phyloP scores from a whole-genome alignment of 1,284 basidiomycete species.

The Hymenochaete sp. region DNA sequence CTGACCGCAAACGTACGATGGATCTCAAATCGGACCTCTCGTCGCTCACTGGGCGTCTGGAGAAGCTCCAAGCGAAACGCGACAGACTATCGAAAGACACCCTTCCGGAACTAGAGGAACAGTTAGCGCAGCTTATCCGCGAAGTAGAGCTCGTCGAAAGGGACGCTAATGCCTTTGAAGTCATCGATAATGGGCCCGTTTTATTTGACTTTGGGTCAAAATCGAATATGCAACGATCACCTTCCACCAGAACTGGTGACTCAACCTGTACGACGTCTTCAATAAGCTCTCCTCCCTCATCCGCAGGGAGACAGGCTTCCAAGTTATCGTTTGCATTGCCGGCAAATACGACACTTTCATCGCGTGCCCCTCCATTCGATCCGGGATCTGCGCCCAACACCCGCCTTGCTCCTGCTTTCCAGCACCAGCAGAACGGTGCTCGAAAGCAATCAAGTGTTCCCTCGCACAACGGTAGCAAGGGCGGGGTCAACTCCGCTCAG shows the following conservation, averaged over 20 bases:
- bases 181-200: slow-evolving; percentile 16
- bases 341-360: slow-evolving; percentile 8
- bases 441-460: background rate
- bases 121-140: slow-evolving; percentile 30
- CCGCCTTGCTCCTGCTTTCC: slow-evolving; percentile 9
- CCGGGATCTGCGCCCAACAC: slow-evolving; percentile 1
- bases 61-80: slow-evolving; percentile 44
- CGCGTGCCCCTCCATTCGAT: slow-evolving; percentile 15
- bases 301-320: background rate
- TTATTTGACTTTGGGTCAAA: slow-evolving; percentile 8
- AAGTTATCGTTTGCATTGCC: background rate
- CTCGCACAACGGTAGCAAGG: background rate
- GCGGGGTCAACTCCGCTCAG: too few species aligned
- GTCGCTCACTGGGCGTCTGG: slow-evolving; percentile 36
- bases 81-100: slow-evolving; percentile 51
- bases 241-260: background rate
- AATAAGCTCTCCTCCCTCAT: slow-evolving; percentile 3
- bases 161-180: slow-evolving; percentile 14
- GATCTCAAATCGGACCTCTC: slow-evolving; percentile 33
- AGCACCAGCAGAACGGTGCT: background rate
- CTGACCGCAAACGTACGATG: slow-evolving; percentile 38
- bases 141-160: slow-evolving; percentile 33
- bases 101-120: slow-evolving; percentile 35
- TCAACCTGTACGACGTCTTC: background rate
- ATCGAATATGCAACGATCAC: background rate